These are phyloP conservation scores for Saccharomyces hybrid DNA, from an alignment of 1,139 yeast species.

Conservation along the genomic window DNA sequence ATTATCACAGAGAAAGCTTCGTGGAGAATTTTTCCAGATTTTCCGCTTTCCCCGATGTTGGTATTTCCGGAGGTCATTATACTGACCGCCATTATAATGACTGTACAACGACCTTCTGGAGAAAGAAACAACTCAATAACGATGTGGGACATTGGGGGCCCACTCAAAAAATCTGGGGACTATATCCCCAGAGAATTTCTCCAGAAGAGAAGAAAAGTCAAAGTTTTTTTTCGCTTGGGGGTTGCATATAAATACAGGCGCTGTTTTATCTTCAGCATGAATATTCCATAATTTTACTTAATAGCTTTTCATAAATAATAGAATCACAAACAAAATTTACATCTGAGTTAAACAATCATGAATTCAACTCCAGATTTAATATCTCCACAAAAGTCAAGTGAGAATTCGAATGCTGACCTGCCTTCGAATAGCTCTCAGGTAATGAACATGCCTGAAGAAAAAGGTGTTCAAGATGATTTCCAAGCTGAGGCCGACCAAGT, in stretches of 20 bases:
- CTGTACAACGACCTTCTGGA: not conserved
- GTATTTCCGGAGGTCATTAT: not conserved
- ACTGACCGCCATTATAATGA: not conserved
- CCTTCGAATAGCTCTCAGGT: constrained; percentile 14
- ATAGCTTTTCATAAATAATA: not conserved
- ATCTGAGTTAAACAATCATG: constrained; percentile 6
- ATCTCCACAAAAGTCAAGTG: constrained; percentile 16
- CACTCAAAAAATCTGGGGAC: not conserved
- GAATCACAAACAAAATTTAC: not conserved
- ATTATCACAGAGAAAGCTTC: not conserved
- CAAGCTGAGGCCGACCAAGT: constrained; percentile 12
- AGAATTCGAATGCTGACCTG: constrained; percentile 6
- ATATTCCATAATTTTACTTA: constrained; percentile 15
- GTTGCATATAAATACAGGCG: not conserved
- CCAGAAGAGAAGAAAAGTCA: not conserved
- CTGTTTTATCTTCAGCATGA: not conserved
- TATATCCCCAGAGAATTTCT: not conserved
- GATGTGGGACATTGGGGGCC: not conserved
- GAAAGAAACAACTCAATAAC: not conserved
- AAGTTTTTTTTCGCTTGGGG: not conserved
- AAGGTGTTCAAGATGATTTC: constrained; percentile 15
- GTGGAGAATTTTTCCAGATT: not conserved
- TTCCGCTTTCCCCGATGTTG: not conserved
- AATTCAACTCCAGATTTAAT: constrained; percentile 20
- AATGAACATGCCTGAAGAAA: constrained; percentile 15